Percentiles rank a stretch among this genome's conserved stretches.
Evolutionary conservation across 108 stramenopile genomes (phyloP).

Genomic region (Mediolabrus comicus): DNA sequence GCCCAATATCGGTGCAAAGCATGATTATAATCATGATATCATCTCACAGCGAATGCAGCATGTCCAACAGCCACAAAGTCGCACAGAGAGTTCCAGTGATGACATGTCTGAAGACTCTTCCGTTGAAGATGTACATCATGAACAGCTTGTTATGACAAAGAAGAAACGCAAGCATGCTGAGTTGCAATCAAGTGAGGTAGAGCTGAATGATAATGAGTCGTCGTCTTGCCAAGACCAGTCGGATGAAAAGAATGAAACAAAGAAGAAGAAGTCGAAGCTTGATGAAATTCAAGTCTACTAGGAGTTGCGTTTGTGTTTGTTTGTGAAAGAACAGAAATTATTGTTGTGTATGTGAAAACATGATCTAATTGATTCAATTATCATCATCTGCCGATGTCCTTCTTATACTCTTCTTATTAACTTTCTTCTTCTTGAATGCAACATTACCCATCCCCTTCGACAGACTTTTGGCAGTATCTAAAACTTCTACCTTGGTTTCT

Average conservation of each 20-base stretch:
- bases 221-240: not conserved
- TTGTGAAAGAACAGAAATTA: not conserved
- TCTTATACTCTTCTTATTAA: constrained; percentile 43
- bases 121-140: not conserved
- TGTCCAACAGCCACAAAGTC: not conserved
- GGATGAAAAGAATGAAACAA: not conserved
- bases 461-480: constrained; percentile 57
- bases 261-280: constrained; percentile 1
- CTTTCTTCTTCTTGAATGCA: constrained; percentile 47
- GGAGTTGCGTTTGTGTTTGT: not conserved
- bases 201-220: not conserved
- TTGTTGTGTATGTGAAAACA: not conserved
- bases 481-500: constrained; percentile 43
- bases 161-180: not conserved
- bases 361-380: not conserved
- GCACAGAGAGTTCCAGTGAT: not conserved
- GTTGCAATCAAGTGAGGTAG: not conserved
- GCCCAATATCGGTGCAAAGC: not conserved
- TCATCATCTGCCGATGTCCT: constrained; percentile 68
- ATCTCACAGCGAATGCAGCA: not conserved
- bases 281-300: not conserved
- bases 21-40: not conserved
- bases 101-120: not conserved
- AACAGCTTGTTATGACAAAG: not conserved
- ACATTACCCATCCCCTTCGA: constrained; percentile 47